Evolutionary conservation across 2,329 filamentous ascomycete species (phyloP), one percentile per base, ranked within the genome.

Genomic region (Chrysoporthe cubensis): DNA sequence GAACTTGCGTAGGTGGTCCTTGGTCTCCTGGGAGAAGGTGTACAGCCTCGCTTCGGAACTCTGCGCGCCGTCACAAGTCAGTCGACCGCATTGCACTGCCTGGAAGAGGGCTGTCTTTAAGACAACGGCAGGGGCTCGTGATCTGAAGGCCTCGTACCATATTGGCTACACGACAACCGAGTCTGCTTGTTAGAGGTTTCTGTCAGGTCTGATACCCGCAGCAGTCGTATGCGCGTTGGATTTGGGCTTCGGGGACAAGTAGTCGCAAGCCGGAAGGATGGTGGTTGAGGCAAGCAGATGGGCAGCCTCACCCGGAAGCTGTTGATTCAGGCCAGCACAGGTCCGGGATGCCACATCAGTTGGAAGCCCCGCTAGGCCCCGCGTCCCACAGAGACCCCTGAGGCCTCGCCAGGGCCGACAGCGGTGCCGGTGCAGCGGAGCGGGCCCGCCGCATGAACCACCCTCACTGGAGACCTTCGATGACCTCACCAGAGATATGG

Each of bases 1-100:
- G 83, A 99, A 99, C 81, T 97, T 98, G 79, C 93, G 91, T 72
- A 99, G 88, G 76, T 94, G 90, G 72, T 94, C 90, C 81, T 91
- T 96, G 58, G 93, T 97, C 81, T 96, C 93, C 71, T 89, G 87
- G 43, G 94, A 96, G 87, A 98, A 97, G 69, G 92, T 93, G 83
- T 97, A 98, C 71, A 98, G 87, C 74, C 94, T 87, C 70, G 93
- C 90, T 84, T 97, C 94, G 76, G 94, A 96, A 75, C 89, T 80
- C 83, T 85, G 69, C 9, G 42, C 43, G 11, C 18, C 14, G 21
- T 46, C 44, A 34, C 54, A 46, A 65, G 57, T 67, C 44, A 61
- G 64, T 54, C 8, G 2, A 57, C 34, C 11, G 32, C 50, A 21
- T 32, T 26, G 40, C 3, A 40, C 18, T 59, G 11, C 40, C 11